phyloP scores from a whole-genome alignment of 305 asterid genomes.

The Lippia alba region DNA sequence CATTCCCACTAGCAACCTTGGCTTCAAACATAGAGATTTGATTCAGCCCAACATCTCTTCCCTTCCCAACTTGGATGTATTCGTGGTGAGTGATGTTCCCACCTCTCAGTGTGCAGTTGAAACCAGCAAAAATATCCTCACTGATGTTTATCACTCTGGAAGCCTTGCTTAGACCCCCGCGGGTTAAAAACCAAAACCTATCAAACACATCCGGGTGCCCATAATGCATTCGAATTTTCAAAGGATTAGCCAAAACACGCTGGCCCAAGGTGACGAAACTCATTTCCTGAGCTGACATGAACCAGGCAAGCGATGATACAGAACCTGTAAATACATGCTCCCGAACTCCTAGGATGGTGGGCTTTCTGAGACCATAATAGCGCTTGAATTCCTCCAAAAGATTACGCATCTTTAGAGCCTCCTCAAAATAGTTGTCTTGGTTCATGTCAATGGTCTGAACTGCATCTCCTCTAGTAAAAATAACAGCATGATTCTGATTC shows the following conservation, averaged over 20 bases:
- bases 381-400: slow-evolving; percentile 82
- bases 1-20: slow-evolving; percentile 92
- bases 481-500: slow-evolving; percentile 94
- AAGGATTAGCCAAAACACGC: slow-evolving; percentile 93
- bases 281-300: slow-evolving; percentile 95
- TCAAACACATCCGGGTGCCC: slow-evolving; percentile 98
- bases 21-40: slow-evolving; percentile 93
- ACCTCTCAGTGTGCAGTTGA: slow-evolving; percentile 89
- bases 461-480: slow-evolving; percentile 96
- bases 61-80: slow-evolving; percentile 95
- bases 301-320: slow-evolving; percentile 96
- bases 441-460: slow-evolving; percentile 97
- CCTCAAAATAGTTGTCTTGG: slow-evolving; percentile 97
- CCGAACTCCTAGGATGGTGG: slow-evolving; percentile 89
- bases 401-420: slow-evolving; percentile 95
- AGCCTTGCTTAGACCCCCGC: slow-evolving; percentile 98
- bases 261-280: slow-evolving; percentile 97
- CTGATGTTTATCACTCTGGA: slow-evolving; percentile 92
- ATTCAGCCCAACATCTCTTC: slow-evolving; percentile 92
- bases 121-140: slow-evolving; percentile 97
- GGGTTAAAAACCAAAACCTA: slow-evolving; percentile 89
- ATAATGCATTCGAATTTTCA: slow-evolving; percentile 94
- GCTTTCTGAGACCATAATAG: slow-evolving; percentile 80
- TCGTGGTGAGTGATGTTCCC: slow-evolving; percentile 93
- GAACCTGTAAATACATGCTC: slow-evolving; percentile 95